Base-by-base conservation (phyloP, 257 asterid genomes). In the Solanum bukasovii region DNA sequence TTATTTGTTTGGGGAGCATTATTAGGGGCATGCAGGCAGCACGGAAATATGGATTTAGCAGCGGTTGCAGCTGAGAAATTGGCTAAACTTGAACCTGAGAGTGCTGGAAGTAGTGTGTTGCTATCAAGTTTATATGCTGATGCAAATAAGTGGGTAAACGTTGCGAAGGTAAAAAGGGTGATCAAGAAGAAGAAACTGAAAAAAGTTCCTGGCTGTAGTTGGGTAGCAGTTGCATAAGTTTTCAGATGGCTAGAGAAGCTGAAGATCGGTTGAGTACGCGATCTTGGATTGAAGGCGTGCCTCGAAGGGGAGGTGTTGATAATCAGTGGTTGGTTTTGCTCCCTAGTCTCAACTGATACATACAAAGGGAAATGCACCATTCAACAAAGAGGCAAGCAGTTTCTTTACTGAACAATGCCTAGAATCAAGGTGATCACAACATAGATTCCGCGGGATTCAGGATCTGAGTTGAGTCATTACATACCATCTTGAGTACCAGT, bases 351-450 rank as follows among this genome's bases (percentile, higher is more conserved):
- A 68, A 97, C 98, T 3, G 98, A 96, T 93, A 94, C 98, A 89
- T 92, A 38, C 52, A 77, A 4, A 1, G 20, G 94, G 95, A 98
- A 90, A 97, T 96, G 99, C 92, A 92, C 88, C 93, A 93, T 87
- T 95, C 98, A 75, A 96, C 97, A 44, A 95, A 96, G 89, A 94
- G 98, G 88, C 98, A 96, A 90, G 98, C 84, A 97, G 90, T 95
- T 96, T 95, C 92, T 90, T 96, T 94, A 92, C 94, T 85, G 99
- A 95, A 91, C 99, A 96, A 91, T 98, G 99, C 87, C 95, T 89
- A 97, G 98, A 89, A 95, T 95, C 88, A 95, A 97, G 98, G 95
- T 97, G 63, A 97, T 96, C 88, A 97, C 98, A 70, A 88, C 98
- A 92, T 94, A 96, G 94, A 96, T 95, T 3, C 97, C 95, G 35